Evolutionary conservation across 1,139 yeast species (phyloP), one percentile per base, ranked within the genome.

Genomic region (Taphrina populina): DNA sequence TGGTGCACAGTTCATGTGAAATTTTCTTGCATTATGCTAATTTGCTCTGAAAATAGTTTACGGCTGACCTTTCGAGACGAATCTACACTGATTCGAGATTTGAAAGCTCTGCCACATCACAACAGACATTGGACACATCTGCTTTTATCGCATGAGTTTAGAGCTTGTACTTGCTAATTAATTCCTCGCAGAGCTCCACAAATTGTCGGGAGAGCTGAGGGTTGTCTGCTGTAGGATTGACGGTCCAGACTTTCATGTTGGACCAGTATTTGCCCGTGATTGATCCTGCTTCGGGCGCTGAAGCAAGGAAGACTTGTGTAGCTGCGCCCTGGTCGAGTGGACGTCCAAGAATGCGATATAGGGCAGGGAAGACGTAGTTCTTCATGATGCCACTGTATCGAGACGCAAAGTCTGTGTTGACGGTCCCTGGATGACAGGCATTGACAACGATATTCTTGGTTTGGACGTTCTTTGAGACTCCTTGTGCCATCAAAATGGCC

Each of bases 281-380:
- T n/a, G 37, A 24, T 6, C 24, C 17, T 15, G 19, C 33, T 5
- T 37, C 46, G 2, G 46, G 54, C 3, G 54, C 44, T 6, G 54
- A 49, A 21, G 54, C 54, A 4, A 49, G 32, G 27, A 30, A 49
- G 32, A 41, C 44, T 34, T 49, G 54, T 11, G 54, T 49, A 13
- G 54, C 54, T 2, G 54, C 54, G 7, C 54, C 54, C 19, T 83
- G 60, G 67, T 63, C 24, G 69, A 71, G 23, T 73, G 77, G 61
- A 82, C 73, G 67, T 73, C 87, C 65, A 86, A 88, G 61, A 86
- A 83, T 59, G 85, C 82, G 45, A 75, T 83, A 13, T 83, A 82
- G 71, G 79, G 81, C 62, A 87, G 88, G 11, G 90, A 84, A 65
- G 53, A 59, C n/a, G 90, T 29, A 41, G 6, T 29, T 26, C n/a